Percentiles rank a stretch among this genome's conserved stretches.
These are phyloP conservation scores for Aphanocladium album DNA, from an alignment of 2,329 filamentous ascomycete genomes.

Conservation along the genomic window DNA sequence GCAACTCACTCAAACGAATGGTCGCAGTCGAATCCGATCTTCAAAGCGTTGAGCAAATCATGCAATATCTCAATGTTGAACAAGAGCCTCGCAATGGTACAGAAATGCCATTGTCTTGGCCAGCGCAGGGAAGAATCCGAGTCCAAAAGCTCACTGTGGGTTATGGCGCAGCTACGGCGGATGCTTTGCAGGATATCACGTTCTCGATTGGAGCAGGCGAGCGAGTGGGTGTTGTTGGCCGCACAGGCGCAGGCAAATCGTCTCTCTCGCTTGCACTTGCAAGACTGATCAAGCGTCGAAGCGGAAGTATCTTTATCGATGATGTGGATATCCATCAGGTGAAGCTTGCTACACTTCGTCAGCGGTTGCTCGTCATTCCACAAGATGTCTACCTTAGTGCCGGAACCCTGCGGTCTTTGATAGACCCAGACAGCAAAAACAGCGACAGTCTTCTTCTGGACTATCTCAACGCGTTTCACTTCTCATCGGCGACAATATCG, in stretches of 20 bases:
- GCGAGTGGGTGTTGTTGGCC: not conserved
- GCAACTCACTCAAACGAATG: not conserved
- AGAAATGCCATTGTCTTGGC: not conserved
- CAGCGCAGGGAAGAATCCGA: not conserved
- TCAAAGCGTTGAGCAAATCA: not conserved
- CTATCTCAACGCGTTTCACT: conserved; percentile 31
- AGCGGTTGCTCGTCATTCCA: conserved; percentile 65
- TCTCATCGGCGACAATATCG: not conserved
- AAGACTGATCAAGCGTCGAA: not conserved
- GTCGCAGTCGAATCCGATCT: not conserved
- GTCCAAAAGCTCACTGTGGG: not conserved
- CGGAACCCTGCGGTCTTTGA: conserved; percentile 62
- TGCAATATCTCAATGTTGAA: not conserved
- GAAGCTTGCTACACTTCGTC: conserved; percentile 59
- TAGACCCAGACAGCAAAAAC: conserved; percentile 64
- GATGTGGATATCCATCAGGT: conserved; percentile 50
- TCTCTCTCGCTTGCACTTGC: not conserved
- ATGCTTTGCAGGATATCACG: not conserved
- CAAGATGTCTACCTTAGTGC: conserved; percentile 68
- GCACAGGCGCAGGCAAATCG: not conserved
- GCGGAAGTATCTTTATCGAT: not conserved
- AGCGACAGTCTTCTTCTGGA: conserved; percentile 58
- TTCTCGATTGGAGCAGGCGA: not conserved
- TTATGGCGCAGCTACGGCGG: not conserved
- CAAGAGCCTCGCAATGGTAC: not conserved